Evolutionary conservation across 2,329 filamentous ascomycete genomes (phyloP).

Genomic region (Clarireedia homoeocarpa): DNA sequence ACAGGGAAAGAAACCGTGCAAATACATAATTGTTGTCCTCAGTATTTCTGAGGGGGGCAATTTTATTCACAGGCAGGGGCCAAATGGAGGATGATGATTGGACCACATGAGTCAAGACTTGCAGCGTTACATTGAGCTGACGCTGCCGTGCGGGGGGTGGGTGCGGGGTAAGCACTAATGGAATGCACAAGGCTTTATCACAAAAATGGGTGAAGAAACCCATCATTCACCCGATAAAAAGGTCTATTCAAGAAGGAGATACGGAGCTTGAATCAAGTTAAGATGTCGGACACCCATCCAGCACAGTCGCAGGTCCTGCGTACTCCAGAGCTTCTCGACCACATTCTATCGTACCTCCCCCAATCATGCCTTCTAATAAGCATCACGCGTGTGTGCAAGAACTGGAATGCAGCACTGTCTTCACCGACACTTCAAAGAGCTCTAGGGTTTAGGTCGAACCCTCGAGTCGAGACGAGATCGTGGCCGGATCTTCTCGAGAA

Average conservation of each 20-base stretch:
- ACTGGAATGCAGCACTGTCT: background rate
- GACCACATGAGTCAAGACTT: background rate
- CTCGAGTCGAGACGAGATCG: background rate
- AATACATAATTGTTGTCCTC: slow-evolving; percentile 4
- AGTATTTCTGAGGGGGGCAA: no score
- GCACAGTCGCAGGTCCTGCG: background rate
- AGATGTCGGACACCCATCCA: background rate
- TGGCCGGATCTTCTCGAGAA: slow-evolving; percentile 3
- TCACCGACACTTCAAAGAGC: slow-evolving; percentile 2
- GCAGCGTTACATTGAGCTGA: background rate
- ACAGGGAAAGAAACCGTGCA: slow-evolving; percentile 5
- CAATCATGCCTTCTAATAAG: background rate
- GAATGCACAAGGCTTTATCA: background rate
- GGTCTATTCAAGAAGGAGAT: background rate
- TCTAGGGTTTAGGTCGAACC: background rate
- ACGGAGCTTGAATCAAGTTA: background rate
- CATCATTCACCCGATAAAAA: background rate
- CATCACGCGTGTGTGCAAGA: background rate
- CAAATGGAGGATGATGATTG: no score
- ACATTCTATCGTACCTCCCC: slow-evolving; percentile 5
- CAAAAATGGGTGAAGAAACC: background rate
- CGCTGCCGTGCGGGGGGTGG: background rate
- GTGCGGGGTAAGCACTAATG: background rate
- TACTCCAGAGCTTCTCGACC: slow-evolving; percentile 3
- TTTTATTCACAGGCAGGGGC: no score